These are phyloP conservation scores for Biscogniauxia mediterranea DNA, from an alignment of 2,329 filamentous ascomycete species.

Conservation along the genomic window DNA sequence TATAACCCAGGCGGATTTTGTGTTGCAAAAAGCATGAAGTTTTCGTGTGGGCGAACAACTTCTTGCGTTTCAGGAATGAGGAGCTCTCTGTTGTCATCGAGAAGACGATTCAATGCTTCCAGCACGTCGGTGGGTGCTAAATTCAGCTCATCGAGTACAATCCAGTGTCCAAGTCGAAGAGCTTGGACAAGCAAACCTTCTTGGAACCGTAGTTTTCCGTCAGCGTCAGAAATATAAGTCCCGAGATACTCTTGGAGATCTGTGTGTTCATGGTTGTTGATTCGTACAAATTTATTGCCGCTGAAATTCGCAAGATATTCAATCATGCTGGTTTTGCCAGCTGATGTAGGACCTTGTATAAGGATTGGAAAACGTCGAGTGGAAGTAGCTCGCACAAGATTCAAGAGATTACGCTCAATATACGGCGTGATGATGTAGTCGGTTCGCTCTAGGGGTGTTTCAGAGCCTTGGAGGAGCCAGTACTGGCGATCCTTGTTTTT, in stretches of 20 bases:
- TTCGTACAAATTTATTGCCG: constrained; percentile 94
- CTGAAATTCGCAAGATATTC: constrained; percentile 96
- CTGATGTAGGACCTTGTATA: constrained; percentile 94
- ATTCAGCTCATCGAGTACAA: constrained; percentile 96
- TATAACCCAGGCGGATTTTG: constrained; percentile 97
- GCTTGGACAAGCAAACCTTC: constrained; percentile 93
- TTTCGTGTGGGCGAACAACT: constrained; percentile 83
- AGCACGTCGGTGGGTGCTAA: constrained; percentile 94
- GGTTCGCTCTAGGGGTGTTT: constrained; percentile 65
- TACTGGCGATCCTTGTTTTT: constrained; percentile 69
- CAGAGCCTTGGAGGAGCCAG: constrained; percentile 78
- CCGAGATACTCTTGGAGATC: constrained; percentile 97
- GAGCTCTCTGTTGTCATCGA: constrained; percentile 95
- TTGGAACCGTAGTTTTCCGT: constrained; percentile 85
- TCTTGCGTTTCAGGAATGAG: constrained; percentile 97
- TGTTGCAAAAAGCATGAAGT: constrained; percentile 97
- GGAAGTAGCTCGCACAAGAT: constrained; percentile 88
- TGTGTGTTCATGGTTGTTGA: constrained; percentile 99
- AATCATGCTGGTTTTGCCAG: constrained; percentile 99
- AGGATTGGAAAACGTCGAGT: constrained; percentile 90
- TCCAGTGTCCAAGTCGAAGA: constrained; percentile 91
- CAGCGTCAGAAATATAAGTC: constrained; percentile 82
- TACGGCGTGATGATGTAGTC: constrained; percentile 98
- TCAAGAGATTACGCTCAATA: constrained; percentile 90
- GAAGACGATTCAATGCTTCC: constrained; percentile 88